These are phyloP conservation scores for Fusarium robinianum DNA, from an alignment of 2,329 filamentous ascomycete genomes.

Conservation along the genomic window DNA sequence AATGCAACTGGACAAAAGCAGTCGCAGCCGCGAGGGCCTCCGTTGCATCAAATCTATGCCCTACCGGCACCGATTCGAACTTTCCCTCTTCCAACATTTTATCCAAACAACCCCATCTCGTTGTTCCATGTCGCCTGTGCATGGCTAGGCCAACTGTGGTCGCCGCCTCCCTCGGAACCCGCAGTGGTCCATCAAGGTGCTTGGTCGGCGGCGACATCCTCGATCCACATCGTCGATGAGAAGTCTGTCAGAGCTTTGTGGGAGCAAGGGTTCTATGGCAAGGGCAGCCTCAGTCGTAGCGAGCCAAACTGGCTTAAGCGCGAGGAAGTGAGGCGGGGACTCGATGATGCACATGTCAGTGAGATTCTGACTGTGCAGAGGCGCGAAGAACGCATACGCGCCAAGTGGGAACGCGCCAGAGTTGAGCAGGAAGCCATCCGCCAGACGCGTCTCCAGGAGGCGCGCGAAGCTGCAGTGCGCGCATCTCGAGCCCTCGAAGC, in stretches of 20 bases:
- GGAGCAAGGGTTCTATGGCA: slow-evolving; percentile 98
- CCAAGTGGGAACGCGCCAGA: slow-evolving; percentile 91
- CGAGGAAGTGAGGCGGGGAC: slow-evolving; percentile 73
- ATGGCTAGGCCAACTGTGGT: slow-evolving; percentile 74
- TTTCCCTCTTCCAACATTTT: slow-evolving; percentile 83
- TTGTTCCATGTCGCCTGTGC: slow-evolving; percentile 78
- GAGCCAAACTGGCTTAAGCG: slow-evolving; percentile 91
- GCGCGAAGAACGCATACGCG: slow-evolving; percentile 77
- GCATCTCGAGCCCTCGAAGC: slow-evolving; percentile 18
- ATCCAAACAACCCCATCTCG: slow-evolving; percentile 91
- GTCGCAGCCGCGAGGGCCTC: slow-evolving; percentile 44
- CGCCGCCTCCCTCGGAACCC: slow-evolving; percentile 68
- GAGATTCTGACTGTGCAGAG: slow-evolving; percentile 79
- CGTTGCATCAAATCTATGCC: slow-evolving; percentile 75
- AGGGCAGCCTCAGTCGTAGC: slow-evolving; percentile 89
- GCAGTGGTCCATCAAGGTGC: slow-evolving; percentile 69
- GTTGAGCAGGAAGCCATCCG: slow-evolving; percentile 84
- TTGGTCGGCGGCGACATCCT: slow-evolving; percentile 81
- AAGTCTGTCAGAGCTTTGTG: slow-evolving; percentile 79
- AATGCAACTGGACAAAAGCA: slow-evolving; percentile 27
- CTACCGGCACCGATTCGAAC: slow-evolving; percentile 79
- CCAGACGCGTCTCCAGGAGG: slow-evolving; percentile 60
- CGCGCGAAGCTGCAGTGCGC: slow-evolving; percentile 35
- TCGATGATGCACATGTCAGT: slow-evolving; percentile 69
- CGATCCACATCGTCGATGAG: slow-evolving; percentile 80